phyloP scores from a whole-genome alignment of 108 stramenopile genomes.

The Skeletonema costatum region DNA sequence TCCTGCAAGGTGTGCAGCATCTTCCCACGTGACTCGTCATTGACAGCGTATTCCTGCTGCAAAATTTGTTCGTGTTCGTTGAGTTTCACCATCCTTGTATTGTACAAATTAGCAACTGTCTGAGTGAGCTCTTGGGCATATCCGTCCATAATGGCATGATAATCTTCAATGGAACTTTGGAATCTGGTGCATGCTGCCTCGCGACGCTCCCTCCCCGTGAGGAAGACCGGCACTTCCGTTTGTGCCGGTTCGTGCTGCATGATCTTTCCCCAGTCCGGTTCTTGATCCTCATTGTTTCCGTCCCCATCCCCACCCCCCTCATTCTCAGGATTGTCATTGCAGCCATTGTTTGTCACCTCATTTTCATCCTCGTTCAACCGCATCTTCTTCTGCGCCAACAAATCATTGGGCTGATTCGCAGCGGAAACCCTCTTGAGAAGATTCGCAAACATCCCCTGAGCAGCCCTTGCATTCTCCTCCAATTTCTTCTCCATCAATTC shows the following conservation, averaged over 20 bases:
- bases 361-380: constrained; percentile 8
- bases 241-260: constrained; percentile 46
- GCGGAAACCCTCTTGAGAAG: constrained; percentile 47
- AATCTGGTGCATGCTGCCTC: constrained; percentile 35
- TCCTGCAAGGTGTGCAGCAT: constrained; percentile 42
- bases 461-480: constrained; percentile 40
- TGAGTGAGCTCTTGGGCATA: constrained; percentile 41
- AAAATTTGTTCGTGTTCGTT: constrained; percentile 37
- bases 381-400: constrained; percentile 4
- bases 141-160: constrained; percentile 14
- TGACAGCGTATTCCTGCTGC: constrained; percentile 39
- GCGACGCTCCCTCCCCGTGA: constrained; percentile 18
- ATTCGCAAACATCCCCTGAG: constrained; percentile 51
- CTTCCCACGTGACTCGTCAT: constrained; percentile 38
- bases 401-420: constrained; percentile 22
- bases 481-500: constrained; percentile 44
- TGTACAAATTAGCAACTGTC: constrained; percentile 48
- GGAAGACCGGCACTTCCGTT: constrained; percentile 45
- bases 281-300: constrained; percentile 17
- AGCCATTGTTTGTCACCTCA: neutral
- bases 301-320: neutral
- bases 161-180: constrained; percentile 38
- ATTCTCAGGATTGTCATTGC: neutral
- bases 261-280: constrained; percentile 49
- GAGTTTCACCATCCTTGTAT: constrained; percentile 23